Evolutionary conservation across 1,284 basidiomycete genomes (phyloP), one percentile per base, ranked within the genome.

Genomic region (Malassezia yamatoensis): DNA sequence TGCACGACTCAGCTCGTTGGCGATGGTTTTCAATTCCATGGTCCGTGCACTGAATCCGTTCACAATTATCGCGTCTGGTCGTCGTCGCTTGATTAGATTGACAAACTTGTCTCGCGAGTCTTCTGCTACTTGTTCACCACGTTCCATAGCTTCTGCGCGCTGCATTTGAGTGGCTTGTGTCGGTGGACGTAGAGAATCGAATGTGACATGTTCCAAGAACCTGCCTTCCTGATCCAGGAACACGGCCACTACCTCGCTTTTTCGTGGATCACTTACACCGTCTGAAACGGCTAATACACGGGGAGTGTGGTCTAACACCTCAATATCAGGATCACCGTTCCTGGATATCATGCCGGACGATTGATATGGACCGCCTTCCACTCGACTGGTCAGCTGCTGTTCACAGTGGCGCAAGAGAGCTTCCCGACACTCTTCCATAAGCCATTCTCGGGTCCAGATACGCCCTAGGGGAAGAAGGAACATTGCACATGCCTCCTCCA

Each of bases 231-330:
- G 83, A 70, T 96, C 91, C 49, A 96, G 75, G 76, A 85, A 87
- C 51, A 94, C 85, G 34, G 88, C 78, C 33, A 85, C 83, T 58
- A 96, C 87, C 1, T 85, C 84, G 75, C 98, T 93, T 67, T 85
- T 86, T 65, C 86, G 84, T 38, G 88, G 88, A 65, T 94, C 90
- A 49, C 94, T 94, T 71, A 86, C 85, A 43, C 94, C 94, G 82
- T 90, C 90, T 4, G 93, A 96, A 55, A 96, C 78, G 5, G 93
- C 88, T 37, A 99, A 80, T 4, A 98, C 90, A 7, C 86, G 85
- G 0, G 90, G 85, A 0, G 82, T 82, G 45, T 88, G 87, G 40
- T 80, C 77, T 54, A 81, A 80, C 75, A 85, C 82, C 24, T 81
- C 80, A 5, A 79, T 77, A 45, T 63, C 62, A 41, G 64, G 64